These are phyloP conservation scores for Gloeostereum incarnatum DNA, from an alignment of 768 basidiomycete species.

Conservation along the genomic window DNA sequence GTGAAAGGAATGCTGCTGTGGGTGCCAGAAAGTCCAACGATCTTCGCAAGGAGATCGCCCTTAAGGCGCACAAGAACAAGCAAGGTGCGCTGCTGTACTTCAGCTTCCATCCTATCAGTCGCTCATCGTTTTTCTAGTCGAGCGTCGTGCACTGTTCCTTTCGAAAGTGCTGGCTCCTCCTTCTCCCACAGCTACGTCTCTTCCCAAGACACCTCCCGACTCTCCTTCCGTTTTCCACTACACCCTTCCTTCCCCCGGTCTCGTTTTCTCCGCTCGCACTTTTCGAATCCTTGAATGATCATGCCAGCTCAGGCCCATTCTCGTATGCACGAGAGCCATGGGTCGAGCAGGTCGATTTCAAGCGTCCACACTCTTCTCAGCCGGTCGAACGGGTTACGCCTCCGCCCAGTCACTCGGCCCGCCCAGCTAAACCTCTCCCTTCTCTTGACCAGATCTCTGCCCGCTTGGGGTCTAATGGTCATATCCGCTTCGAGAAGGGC, in stretches of 20 bases:
- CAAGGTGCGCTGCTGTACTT: conserved; percentile 41
- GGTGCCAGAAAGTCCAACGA: conserved; percentile 41
- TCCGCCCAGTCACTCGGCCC: conserved; percentile 6
- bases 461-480: conserved; percentile 34
- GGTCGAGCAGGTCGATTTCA: conserved; percentile 64
- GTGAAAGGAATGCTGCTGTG: conserved; percentile 39
- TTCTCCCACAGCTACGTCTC: conserved; percentile 44
- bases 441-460: conserved; percentile 75
- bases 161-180: conserved; percentile 65
- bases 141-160: conserved; percentile 67
- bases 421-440: conserved; percentile 35
- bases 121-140: conserved; percentile 30
- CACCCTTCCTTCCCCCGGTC: conserved; percentile 58
- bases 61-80: conserved; percentile 65
- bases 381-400: conserved; percentile 9
- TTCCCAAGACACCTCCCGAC: conserved; percentile 59
- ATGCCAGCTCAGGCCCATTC: conserved; percentile 16
- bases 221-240: conserved; percentile 65
- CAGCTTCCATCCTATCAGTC: conserved; percentile 1
- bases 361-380: conserved; percentile 19
- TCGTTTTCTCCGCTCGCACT: conserved; percentile 53
- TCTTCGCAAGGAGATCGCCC: conserved; percentile 66
- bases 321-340: conserved; percentile 29
- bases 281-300: conserved; percentile 39
- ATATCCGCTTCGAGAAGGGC: conserved; percentile 12